Base-by-base conservation (phyloP, 345 rosid genomes). In the Sisymbrium irio region DNA sequence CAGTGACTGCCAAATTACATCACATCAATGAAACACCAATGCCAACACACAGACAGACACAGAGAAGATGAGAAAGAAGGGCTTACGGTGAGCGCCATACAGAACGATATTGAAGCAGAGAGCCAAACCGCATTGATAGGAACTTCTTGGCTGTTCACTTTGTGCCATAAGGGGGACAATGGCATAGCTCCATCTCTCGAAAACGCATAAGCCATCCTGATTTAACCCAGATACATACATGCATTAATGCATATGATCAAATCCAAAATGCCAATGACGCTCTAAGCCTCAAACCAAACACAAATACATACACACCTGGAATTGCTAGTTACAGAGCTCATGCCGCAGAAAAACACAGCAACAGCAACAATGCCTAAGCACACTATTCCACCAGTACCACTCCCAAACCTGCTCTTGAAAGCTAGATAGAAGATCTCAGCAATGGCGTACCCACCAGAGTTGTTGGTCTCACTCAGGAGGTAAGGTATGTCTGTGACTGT, bases 121-220 rank as follows among this genome's bases (percentile, higher is more conserved):
- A 87, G 85, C 99, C 99, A 91, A 50, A 94, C 97, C 5, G 99
- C 95, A 45, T 94, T 83, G 20, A 91, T 67, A 5, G 97, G 97
- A 62, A 94, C 88, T 30, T 94, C 99, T 37, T 82, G 96, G 69
- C 79, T 77, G 86, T 94, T 94, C 50, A 88, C 97, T 86, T 83
- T 84, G 81, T 94, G 97, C 98, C 97, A 94, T 37, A 88, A 61
- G 1, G 86, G 80, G 5, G 97, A 91, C 40, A 82, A 49, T 44
- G 97, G 97, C 97, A 94, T 88, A 8, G 97, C 99, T 69, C 99
- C 96, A 67, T 94, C 99, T 87, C 97, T 91, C 4, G 97, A 91
- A 74, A 94, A 94, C 27, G 99, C 99, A 69, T 94, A 94, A n/a
- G 85, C 99, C 97, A 94, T 94, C 84, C 99, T 93, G 85, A 63